Base-by-base conservation (phyloP, 805 yeast species). In the Candida tibetensis region DNA sequence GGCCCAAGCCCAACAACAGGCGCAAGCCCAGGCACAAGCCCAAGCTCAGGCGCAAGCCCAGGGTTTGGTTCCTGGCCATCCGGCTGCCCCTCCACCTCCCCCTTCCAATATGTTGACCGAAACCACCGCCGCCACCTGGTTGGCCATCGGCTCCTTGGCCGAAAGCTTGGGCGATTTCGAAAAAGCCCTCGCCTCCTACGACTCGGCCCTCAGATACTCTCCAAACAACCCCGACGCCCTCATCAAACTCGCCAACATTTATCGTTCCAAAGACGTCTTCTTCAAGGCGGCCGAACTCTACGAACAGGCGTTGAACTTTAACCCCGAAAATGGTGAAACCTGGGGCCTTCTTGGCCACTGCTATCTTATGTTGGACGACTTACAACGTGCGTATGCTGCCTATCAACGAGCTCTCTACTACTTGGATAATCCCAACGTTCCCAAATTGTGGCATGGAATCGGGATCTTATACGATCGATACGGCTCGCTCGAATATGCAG, bases 321-420 rank as follows among this genome's bases (percentile, higher is more conserved):
- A 82, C 52, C 91, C 89, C 15, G 91, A 86, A 57, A 82, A 88
- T 51, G 96, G 97, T 41, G 98, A 91, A 52, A 87, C 95, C 26
- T 93, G 99, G 98, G 97, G 98, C 0, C 76, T 91, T 12, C 69
- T 90, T 52, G 96, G 99, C 37, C 98, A 93, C 65, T 93, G 99
- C 67, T 93, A 89, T 58, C 69, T 93, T 51, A 93, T 93, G 96
- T 70, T 90, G 59, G 99, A 93, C 62, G 99, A 93, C 55, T 73
- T 93, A 44, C 96, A 87, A 60, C 79, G 95, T 52, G 97, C 97
- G 5, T 93, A 93, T 60, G 84, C 90, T 31, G 95, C 98, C 2
- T 93, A 93, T 66, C 99, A 93, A 67, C 90, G 95, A 57, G 98
- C 98, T 2, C 70, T 93, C 34, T 85, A 86, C 62, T 93, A 88